phyloP scores from a whole-genome alignment of 148 eudicot species.

The Vaccinium darrowii region DNA sequence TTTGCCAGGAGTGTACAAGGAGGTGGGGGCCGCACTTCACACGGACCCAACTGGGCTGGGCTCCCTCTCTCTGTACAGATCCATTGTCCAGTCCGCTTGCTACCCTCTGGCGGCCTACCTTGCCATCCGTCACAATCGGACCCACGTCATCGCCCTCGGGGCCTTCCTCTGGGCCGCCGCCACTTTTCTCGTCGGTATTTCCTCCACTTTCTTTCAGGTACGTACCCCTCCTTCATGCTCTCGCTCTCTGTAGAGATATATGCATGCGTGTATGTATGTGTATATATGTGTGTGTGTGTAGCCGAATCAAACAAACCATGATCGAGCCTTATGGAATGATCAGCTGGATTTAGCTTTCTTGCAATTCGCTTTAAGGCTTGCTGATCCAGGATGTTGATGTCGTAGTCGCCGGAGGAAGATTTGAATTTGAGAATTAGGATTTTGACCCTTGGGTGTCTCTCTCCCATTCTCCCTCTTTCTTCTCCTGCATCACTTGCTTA shows the following conservation, averaged over 20 bases:
- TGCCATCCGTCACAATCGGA: constrained; percentile 62
- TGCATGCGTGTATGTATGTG: no score
- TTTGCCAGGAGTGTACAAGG: constrained; percentile 79
- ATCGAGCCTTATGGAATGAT: no score
- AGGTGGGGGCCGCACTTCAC: constrained; percentile 69
- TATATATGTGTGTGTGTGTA: no score
- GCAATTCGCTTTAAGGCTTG: no score
- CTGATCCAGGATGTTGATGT: no score
- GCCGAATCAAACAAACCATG: no score
- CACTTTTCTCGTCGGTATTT: constrained; percentile 71
- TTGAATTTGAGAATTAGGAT: no score
- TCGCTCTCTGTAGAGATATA: neutral
- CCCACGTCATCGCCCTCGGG: constrained; percentile 79
- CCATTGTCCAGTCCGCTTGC: constrained; percentile 67
- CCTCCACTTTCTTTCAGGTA: constrained; percentile 70
- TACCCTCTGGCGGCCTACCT: constrained; percentile 83
- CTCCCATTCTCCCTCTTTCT: neutral
- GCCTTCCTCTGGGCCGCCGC: constrained; percentile 89
- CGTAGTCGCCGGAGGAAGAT: no score
- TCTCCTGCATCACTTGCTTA: no score
- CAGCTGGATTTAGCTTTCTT: no score
- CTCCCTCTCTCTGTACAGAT: constrained; percentile 68
- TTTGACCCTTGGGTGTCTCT: neutral
- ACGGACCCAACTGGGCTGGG: constrained; percentile 84
- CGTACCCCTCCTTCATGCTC: neutral